Base-by-base conservation (phyloP, 2,329 filamentous ascomycete genomes). In the Colletotrichum sp. region DNA sequence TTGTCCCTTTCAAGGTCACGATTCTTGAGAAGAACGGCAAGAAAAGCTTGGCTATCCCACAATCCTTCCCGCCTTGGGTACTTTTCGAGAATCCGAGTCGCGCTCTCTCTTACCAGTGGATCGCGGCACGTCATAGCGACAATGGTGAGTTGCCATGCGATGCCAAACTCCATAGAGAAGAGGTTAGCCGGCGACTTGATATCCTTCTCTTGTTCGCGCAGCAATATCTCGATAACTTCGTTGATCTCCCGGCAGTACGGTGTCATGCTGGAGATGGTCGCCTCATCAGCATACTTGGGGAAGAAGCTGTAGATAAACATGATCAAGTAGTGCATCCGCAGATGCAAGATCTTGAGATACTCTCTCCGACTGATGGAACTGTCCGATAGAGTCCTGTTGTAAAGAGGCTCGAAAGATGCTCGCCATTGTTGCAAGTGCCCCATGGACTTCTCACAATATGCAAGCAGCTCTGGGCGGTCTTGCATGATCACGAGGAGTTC, bases 131-230 rank as follows among this genome's bases (percentile, higher is more conserved):
- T 84, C 79, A 86, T 85, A 0, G 86, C 81, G 5, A 84, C 82
- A 6, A 87, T 78, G 28, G 87, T 86, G 6, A 88, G 79, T 0
- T 86, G 85, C 85, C 87, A 87, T 8, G 86, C 86, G 79, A 85
- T 87, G 1, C 87, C 87, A 4, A 85, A 84, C 73, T 88, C 86
- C 85, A 88, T 86, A 1, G 87, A 83, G 74, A 88, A 88, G 67
- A 82, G 82, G 15, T 83, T 82, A 13, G 81, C 79, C 30, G 78
- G 77, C 43, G n/a, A 67, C 58, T 48, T 57, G 28, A 75, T 48
- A 13, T 36, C 68, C 3, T 58, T 63, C 16, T 79, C 79, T 71
- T 81, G 79, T 67, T 77, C 77, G 2, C 76, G 67, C 28, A 88
- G 82, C 5, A 88, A 74, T 4, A 81, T 83, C 71, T 85, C 85